Evolutionary conservation across 306 rosid species (phyloP).

Genomic region (Castanea sativa): DNA sequence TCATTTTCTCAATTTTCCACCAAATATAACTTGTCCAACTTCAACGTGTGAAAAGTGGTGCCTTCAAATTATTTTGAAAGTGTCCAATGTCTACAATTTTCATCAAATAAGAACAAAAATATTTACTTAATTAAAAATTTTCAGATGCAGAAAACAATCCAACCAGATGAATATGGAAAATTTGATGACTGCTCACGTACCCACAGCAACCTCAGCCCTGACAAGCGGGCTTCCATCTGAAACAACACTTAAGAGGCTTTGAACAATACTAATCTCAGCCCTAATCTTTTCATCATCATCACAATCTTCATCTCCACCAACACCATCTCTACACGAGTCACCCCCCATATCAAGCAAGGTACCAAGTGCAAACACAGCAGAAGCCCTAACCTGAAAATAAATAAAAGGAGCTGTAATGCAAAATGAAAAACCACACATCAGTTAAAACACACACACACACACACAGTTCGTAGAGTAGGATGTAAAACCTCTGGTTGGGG

Average conservation of each 20-base stretch:
- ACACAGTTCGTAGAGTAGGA: conserved; percentile 15
- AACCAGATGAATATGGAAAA: conserved; percentile 13
- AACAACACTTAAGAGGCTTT: conserved; percentile 72
- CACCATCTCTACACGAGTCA: conserved; percentile 59
- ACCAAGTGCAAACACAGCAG: conserved; percentile 93
- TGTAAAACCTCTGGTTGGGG: conserved; percentile 88
- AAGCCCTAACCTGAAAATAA: conserved; percentile 89
- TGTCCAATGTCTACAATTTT: not conserved
- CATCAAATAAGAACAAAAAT: conserved; percentile 9
- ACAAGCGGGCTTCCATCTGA: conserved; percentile 98
- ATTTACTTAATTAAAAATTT: not conserved
- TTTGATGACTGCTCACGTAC: conserved; percentile 55
- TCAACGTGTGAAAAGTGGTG: not conserved
- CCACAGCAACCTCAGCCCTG: conserved; percentile 96
- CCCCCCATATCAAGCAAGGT: conserved; percentile 88
- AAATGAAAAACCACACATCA: conserved; percentile 8
- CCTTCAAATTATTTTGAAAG: not conserved
- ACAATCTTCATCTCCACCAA: conserved; percentile 79
- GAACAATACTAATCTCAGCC: conserved; percentile 80
- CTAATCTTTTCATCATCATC: conserved; percentile 88
- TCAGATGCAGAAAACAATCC: not conserved
- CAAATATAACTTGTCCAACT: not conserved
- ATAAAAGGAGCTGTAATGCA: conserved; percentile 6
- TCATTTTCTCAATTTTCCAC: not conserved
- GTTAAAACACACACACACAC: not conserved